Base-by-base conservation (phyloP, 305 asterid species). In the Fraxinus paxiana region DNA sequence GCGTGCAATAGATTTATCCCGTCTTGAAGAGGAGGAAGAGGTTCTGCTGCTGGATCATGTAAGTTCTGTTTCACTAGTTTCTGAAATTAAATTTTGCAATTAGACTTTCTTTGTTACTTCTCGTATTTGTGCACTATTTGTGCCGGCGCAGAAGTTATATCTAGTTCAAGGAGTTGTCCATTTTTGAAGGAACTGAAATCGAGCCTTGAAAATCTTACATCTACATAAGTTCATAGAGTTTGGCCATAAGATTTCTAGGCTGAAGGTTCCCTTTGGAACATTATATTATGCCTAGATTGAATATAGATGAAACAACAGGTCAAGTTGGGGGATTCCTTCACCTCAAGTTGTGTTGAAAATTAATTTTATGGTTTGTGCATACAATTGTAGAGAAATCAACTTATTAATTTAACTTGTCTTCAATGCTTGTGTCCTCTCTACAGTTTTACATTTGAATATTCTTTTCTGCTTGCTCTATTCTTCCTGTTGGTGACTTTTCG, bases 11-110 rank as follows among this genome's bases (percentile, higher is more conserved):
- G 98, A 95, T 80, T 84, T 95, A 38, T 91, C 95, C 51, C 90
- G 98, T 4, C 98, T 95, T 1, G 95, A 95, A 79, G 98, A 95
- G 28, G 97, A 95, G 85, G 98, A 93, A 79, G 98, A 95, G 77
- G 98, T 95, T 80, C 88, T 95, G 1, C 88, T 95, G 34, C 90
- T 93, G 2, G 95, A 95, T 88, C 98, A 95, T 82, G 98, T 93
- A 85, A 89, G 92, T 83, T 46, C 34, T 22, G 9, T 72, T 41
- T 26, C 77, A 8, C 48, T 35, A 38, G 26, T 41, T 38, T 63
- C 7, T 24, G 13, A 1, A 61, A 22, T 22, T 61, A 61, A 61
- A 18, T 20, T 59, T 20, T 59, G 69, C 69, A 22, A 22, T 22
- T 26, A 22, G 10, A 22, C 70, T 61, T 61, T 61, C 6, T 61